Base-by-base conservation (phyloP, 108 stramenopile genomes). In the Tribonema minus region DNA sequence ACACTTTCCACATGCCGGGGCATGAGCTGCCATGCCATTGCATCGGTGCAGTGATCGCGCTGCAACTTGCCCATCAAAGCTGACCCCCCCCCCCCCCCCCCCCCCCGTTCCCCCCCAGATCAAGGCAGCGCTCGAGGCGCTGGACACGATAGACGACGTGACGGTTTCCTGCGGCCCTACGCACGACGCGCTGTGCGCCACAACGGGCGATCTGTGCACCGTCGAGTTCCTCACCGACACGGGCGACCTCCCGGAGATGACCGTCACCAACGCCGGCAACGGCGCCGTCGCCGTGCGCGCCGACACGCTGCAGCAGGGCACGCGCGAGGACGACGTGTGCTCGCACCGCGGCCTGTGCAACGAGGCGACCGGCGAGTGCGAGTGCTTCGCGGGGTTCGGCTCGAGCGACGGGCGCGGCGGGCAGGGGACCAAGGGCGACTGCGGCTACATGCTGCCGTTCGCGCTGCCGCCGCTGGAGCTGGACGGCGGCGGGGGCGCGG, bases 141-240 rank as follows among this genome's bases (percentile, higher is more conserved):
- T 93, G 58, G 81, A 86, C 28, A 80, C 82, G 75, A 71, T 92
- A 4, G 90, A 85, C 34, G 79, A 86, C 31, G 92, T 93, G 1
- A 39, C 80, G 3, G 91, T 92, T 34, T 37, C 37, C 32, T 68
- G 67, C 26, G 71, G 58, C 3, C n/a, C n/a, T 65, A 20, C 20
- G 46, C 3, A 60, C 38, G 68, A 67, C 28, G 30, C 32, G 35
- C 61, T 81, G 33, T 81, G 80, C 71, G 46, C 76, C 3, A 64
- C 71, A 9, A 60, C 71, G 12, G 64, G 35, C 2, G 29, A 15
- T 3, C 3, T 31, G 2, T 81, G 67, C 59, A 36, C 54, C 35
- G 36, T 81, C 20, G 80, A 81, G 65, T 81, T 81, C 20, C 64
- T 71, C 3, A 58, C 41, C 12, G 67, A 61, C 37, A 63, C 71